Evolutionary conservation across 306 rosid genomes (phyloP).

Genomic region (Vachellia pachyceras): DNA sequence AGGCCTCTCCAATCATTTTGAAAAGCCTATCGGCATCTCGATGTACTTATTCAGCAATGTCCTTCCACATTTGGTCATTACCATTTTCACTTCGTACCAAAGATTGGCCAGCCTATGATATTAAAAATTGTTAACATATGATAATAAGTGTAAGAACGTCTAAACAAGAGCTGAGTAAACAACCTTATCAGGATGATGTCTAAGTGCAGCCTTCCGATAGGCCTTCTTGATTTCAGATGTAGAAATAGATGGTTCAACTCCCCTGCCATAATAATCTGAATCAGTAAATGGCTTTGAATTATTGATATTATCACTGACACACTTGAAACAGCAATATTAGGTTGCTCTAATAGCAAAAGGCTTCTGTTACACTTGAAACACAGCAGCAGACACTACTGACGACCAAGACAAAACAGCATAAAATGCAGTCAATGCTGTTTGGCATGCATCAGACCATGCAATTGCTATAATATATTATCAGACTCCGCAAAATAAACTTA

Average conservation of each 20-base stretch:
- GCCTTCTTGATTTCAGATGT: slow-evolving; percentile 93
- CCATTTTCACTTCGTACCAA: slow-evolving; percentile 79
- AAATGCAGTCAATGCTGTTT: background rate
- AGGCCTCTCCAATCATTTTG: slow-evolving; percentile 91
- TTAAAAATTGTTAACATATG: slow-evolving; percentile 37
- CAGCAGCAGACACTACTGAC: slow-evolving; percentile 14
- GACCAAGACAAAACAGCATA: slow-evolving; percentile 21
- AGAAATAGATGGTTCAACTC: slow-evolving; percentile 82
- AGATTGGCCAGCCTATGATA: slow-evolving; percentile 78
- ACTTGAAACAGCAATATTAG: slow-evolving; percentile 8
- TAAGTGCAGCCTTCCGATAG: slow-evolving; percentile 97
- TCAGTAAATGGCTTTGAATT: slow-evolving; percentile 34
- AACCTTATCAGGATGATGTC: slow-evolving; percentile 99
- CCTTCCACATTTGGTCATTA: slow-evolving; percentile 80
- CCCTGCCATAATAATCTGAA: slow-evolving; percentile 67
- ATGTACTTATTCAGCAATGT: slow-evolving; percentile 77
- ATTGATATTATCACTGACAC: slow-evolving; percentile 19
- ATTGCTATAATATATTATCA: background rate
- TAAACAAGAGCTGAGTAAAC: slow-evolving; percentile 15
- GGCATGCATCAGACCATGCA: background rate
- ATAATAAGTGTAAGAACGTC: slow-evolving; percentile 11
- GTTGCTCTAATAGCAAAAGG: background rate
- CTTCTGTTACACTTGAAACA: slow-evolving; percentile 12
- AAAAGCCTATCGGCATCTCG: slow-evolving; percentile 83
- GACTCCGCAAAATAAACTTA: background rate